Evolutionary conservation across 2,329 filamentous ascomycete genomes (phyloP), one percentile per base, ranked within the genome.

Genomic region (Botrytis galanthina): DNA sequence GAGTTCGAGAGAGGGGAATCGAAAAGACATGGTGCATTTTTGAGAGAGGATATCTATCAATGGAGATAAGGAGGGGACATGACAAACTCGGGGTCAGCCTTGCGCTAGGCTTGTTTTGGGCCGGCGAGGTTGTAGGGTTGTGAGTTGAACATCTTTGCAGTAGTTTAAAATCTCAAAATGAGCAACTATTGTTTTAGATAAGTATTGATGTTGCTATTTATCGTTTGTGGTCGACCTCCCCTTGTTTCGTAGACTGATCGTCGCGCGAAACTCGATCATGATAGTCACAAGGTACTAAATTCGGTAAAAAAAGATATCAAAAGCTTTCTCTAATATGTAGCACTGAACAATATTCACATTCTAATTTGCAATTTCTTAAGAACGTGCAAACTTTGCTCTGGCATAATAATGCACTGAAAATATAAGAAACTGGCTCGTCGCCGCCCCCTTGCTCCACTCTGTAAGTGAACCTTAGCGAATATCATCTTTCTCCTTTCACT

Each of bases 11-110:
- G 35, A 68, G 26, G 5, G 35, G 29, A 68, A 29, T 39, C 37
- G 35, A 32, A 57, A 26, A 57, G 26, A 44, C 48, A 42, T 69
- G 66, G 66, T 69, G 66, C 66, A 69, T 69, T 35, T 68, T 69
- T 12, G n/a, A 9, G 48, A 39, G 62, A 32, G n/a, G 63, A 42
- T 69, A 22, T 57, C 20, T 68, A 39, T 68, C 26, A 29, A 57
- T 57, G 46, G 64, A 39, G 48, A 68, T 54, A 68, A 67, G 63
- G 63, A 67, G 63, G 46, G 63, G 32, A 54, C 12, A 54, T 68
- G 64, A 68, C 64, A 68, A 68, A 68, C 48, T 54, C 32, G 46
- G 22, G 22, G 64, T 57, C 48, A 68, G 64, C 64, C 64, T 68
- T 57, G 35, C 64, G 35, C 64, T 68, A 68, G 35, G 46, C 64